Percentiles rank a stretch among this genome's conserved stretches.
Evolutionary conservation across 169 alveolate species (phyloP).

Genomic region (Toxoplasma gondii): DNA sequence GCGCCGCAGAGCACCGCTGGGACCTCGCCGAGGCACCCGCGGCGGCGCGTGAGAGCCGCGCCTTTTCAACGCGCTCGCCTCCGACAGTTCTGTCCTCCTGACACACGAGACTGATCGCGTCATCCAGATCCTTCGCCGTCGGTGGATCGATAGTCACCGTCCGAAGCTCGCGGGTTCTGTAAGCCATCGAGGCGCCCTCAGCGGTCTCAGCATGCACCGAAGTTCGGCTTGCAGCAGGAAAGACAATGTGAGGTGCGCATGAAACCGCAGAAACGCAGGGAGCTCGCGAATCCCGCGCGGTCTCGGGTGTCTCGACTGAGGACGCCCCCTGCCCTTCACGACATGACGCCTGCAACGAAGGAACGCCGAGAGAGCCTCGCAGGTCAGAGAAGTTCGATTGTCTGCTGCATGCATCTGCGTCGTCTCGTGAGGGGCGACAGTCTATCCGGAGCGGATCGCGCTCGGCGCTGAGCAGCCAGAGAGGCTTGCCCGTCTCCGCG

Average conservation of each 20-base stretch:
- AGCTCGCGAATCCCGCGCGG: too few relatives aligned
- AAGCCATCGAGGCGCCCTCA: constrained; percentile 11
- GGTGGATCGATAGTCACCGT: constrained; percentile 81
- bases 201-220: neutral
- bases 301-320: too few relatives aligned
- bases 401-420: neutral
- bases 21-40: neutral
- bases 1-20: neutral
- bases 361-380: neutral
- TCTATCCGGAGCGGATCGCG: constrained; percentile 38
- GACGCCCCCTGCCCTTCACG: neutral
- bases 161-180: constrained; percentile 33
- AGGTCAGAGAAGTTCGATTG: neutral
- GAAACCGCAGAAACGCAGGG: neutral
- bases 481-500: constrained; percentile 48
- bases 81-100: constrained; percentile 28
- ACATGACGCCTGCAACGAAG: neutral
- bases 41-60: neutral
- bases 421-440: constrained; percentile 26
- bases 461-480: constrained; percentile 51
- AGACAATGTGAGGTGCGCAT: neutral
- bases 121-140: constrained; percentile 82
- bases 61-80: too few relatives aligned
- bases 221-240: neutral
- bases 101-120: constrained; percentile 73